Evolutionary conservation across 106 monocot species (phyloP).

Genomic region (Dioscorea alata): DNA sequence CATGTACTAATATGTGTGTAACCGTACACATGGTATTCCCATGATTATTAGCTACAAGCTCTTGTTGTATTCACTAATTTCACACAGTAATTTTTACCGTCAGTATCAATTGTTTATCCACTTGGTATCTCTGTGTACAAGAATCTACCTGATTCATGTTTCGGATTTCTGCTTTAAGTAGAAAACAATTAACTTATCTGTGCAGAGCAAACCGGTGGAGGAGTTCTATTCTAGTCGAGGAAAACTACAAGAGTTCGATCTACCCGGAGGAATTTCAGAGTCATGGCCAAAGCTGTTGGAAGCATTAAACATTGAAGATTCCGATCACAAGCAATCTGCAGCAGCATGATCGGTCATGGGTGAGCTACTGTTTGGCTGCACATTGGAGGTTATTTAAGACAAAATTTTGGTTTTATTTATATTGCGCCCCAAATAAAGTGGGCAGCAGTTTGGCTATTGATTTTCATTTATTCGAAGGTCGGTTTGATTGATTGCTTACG

Average conservation of each 20-base stretch:
- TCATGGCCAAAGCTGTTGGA: conserved; percentile 61
- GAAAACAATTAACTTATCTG: conserved; percentile 1
- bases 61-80: too few species aligned
- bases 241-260: conserved; percentile 51
- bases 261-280: conserved; percentile 64
- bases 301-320: conserved; percentile 47
- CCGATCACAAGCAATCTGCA: conserved; percentile 38
- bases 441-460: not conserved
- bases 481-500: not conserved
- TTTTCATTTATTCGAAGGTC: not conserved
- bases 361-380: not conserved
- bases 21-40: too few species aligned
- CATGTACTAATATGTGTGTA: too few species aligned
- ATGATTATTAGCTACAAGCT: too few species aligned
- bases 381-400: not conserved
- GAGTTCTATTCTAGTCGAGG: conserved; percentile 47
- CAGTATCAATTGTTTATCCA: too few species aligned
- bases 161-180: too few species aligned
- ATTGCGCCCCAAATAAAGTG: not conserved
- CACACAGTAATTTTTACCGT: too few species aligned
- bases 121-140: too few species aligned
- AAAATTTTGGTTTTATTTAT: not conserved
- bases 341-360: conserved; percentile 21
- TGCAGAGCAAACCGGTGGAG: conserved; percentile 57
- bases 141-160: too few species aligned